Conservation (phyloP, 805 yeast genomes). For the Hanseniaspora vineae region DNA sequence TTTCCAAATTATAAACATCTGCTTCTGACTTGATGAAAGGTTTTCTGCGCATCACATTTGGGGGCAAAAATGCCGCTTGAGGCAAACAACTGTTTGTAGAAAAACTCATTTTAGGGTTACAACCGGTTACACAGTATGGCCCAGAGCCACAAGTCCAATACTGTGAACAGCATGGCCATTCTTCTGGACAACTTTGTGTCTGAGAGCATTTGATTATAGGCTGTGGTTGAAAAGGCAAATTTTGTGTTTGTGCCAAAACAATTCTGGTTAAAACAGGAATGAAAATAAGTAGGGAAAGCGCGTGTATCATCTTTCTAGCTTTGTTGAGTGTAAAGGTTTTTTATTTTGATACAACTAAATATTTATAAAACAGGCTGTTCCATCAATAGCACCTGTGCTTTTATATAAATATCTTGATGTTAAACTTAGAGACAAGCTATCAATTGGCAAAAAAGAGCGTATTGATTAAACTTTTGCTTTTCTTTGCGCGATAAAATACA, state of each 20-base stretch:
- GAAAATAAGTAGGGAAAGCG: too few relatives aligned
- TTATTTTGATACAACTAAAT: neutral
- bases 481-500: too few relatives aligned
- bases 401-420: too few relatives aligned
- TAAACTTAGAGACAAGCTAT: too few relatives aligned
- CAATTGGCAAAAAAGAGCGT: too few relatives aligned
- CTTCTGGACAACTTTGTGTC: constrained; percentile 49
- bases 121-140: constrained; percentile 66
- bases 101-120: constrained; percentile 67
- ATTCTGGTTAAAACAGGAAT: too few relatives aligned
- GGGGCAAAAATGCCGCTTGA: constrained; percentile 51
- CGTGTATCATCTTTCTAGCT: neutral
- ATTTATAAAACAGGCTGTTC: neutral
- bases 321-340: neutral
- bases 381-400: neutral
- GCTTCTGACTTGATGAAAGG: too few relatives aligned
- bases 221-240: constrained; percentile 14
- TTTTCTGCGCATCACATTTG: constrained; percentile 21
- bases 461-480: too few relatives aligned
- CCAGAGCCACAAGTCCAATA: constrained; percentile 78
- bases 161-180: constrained; percentile 77
- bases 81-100: constrained; percentile 66
- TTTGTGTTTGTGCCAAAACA: constrained; percentile 4
- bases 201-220: constrained; percentile 14
- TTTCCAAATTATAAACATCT: too few relatives aligned